Conservation (phyloP, 805 yeast species). For the Saccharomycopsis malanga region DNA sequence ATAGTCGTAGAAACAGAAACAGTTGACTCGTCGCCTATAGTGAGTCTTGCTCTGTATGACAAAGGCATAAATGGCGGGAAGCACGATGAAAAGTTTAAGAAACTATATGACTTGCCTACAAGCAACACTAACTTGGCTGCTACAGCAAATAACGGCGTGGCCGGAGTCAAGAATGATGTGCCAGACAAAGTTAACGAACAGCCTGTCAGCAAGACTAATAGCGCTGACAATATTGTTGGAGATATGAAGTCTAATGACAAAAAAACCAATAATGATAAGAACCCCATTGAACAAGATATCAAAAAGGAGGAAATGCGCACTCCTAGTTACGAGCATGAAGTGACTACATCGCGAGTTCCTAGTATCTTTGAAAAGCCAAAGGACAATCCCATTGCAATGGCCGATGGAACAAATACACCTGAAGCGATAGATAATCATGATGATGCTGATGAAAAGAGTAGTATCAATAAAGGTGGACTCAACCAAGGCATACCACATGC, state of each 20-base stretch:
- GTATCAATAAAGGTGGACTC: background rate
- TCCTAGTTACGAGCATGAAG: background rate
- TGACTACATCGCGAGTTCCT: background rate
- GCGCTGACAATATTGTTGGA: background rate
- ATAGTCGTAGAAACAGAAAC: conserved; percentile 20
- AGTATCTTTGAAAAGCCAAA: background rate
- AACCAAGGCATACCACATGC: background rate
- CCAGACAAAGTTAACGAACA: background rate
- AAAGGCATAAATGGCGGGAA: background rate
- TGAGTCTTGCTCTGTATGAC: conserved; percentile 13
- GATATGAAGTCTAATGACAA: too few species aligned
- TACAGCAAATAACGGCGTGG: too few species aligned
- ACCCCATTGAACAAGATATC: background rate
- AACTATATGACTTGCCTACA: background rate
- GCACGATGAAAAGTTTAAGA: background rate
- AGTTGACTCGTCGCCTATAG: conserved; percentile 14
- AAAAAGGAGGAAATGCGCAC: background rate
- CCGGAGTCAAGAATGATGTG: background rate
- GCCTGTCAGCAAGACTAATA: background rate
- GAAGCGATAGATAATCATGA: background rate
- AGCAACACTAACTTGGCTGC: too few species aligned
- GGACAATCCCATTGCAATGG: background rate
- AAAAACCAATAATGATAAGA: background rate
- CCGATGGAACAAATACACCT: background rate
- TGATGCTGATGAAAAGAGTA: background rate